These are phyloP conservation scores for Trichophyton schoenleinii DNA, from an alignment of 2,329 filamentous ascomycete genomes.

Conservation along the genomic window DNA sequence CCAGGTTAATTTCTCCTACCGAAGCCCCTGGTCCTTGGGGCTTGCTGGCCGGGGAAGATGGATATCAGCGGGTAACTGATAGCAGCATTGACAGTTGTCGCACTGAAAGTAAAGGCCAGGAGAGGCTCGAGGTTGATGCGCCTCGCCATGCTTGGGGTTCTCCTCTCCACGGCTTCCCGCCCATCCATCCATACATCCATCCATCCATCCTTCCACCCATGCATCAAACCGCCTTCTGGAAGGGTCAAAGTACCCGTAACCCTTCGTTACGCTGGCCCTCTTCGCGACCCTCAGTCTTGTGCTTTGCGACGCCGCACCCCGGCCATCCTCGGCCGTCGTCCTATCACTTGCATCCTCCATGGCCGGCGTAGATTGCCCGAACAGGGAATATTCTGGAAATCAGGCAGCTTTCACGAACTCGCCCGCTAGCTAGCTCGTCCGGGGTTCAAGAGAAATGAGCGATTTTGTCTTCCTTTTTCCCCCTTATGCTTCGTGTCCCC, in stretches of 20 bases:
- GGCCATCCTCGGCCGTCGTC: background rate
- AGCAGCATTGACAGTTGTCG: no score
- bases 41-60: background rate
- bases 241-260: background rate
- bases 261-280: background rate
- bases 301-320: background rate
- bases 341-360: background rate
- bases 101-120: background rate
- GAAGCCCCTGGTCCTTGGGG: background rate
- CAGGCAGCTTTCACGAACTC: background rate
- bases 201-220: background rate
- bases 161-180: background rate
- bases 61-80: background rate
- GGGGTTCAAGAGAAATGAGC: background rate
- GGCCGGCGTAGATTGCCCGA: background rate
- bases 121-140: background rate
- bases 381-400: conserved; percentile 3
- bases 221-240: background rate
- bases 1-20: background rate
- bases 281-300: background rate
- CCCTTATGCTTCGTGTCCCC: background rate
- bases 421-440: background rate
- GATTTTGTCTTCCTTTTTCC: background rate
- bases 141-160: no score
- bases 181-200: background rate